Conservation (phyloP, 257 asterid genomes). For the Solanum neorickii region DNA sequence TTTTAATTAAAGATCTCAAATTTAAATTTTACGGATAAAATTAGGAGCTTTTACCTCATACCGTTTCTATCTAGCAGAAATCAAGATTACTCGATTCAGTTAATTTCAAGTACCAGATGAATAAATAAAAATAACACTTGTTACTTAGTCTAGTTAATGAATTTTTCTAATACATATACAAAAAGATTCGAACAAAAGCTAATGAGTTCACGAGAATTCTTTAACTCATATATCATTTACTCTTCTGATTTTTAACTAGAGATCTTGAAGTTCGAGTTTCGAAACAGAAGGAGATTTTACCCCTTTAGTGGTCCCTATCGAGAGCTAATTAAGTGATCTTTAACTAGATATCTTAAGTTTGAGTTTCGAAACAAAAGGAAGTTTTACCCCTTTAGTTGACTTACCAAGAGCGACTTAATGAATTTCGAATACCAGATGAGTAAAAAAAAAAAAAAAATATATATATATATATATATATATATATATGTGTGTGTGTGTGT, state of each 20-base stretch:
- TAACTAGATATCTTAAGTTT: neutral
- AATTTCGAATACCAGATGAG: neutral
- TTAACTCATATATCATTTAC: neutral
- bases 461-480: constrained; percentile 26
- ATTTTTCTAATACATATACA: too few species aligned
- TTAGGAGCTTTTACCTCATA: too few species aligned
- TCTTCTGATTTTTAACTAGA: neutral
- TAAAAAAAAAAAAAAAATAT: too few species aligned
- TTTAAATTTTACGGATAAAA: rapidly evolving
- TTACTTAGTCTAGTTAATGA: too few species aligned
- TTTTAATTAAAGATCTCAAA: neutral
- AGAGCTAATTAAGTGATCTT: neutral
- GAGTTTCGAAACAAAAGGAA: neutral
- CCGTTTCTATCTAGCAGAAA: too few species aligned
- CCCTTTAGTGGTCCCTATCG: neutral
- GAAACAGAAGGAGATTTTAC: rapidly evolving
- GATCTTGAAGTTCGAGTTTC: neutral
- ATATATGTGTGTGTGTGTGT: neutral
- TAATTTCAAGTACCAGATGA: too few species aligned
- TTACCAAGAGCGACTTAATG: rapidly evolving
- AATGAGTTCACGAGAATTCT: neutral
- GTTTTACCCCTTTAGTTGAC: neutral
- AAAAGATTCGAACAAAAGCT: neutral
- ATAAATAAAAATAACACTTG: too few species aligned
- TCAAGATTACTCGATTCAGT: too few species aligned